phyloP scores from a whole-genome alignment of 768 basidiomycete species.

The Pleurotus pulmonarius region DNA sequence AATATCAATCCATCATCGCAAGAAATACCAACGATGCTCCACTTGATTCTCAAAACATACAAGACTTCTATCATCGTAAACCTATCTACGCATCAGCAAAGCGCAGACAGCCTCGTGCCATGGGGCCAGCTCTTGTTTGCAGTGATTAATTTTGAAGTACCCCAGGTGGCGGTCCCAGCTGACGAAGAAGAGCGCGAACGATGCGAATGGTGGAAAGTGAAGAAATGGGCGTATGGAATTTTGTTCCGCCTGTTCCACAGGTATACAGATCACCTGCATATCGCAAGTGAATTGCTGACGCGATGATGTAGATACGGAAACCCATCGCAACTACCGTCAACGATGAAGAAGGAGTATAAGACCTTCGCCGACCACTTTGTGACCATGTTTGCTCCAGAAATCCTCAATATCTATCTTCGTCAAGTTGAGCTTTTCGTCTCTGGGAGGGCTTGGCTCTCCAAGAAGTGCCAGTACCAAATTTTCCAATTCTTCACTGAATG shows the following conservation, averaged over 20 bases:
- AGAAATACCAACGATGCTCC: constrained; percentile 80
- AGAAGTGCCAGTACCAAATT: constrained; percentile 80
- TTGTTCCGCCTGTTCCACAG: constrained; percentile 78
- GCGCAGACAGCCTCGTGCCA: constrained; percentile 69
- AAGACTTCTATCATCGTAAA: constrained; percentile 76
- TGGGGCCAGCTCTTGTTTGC: constrained; percentile 85
- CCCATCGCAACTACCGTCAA: constrained; percentile 78
- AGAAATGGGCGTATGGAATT: constrained; percentile 90
- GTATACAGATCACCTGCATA: constrained; percentile 21
- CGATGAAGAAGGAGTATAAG: constrained; percentile 66
- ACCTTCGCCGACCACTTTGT: constrained; percentile 78
- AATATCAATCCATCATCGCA: constrained; percentile 29
- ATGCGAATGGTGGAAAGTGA: constrained; percentile 87
- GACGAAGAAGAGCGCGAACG: constrained; percentile 75
- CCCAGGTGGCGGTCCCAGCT: constrained; percentile 59
- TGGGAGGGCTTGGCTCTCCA: constrained; percentile 73
- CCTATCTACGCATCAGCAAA: constrained; percentile 72
- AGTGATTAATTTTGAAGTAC: constrained; percentile 70
- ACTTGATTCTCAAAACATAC: constrained; percentile 86
- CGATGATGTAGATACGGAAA: constrained; percentile 63
- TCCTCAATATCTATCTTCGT: constrained; percentile 73
- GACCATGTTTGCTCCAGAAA: constrained; percentile 78
- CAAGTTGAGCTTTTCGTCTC: constrained; percentile 73
- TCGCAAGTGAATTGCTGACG: not conserved
- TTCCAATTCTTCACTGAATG: constrained; percentile 88